phyloP scores from a whole-genome alignment of 495 filamentous ascomycete genomes.

The Penicillium roqueforti region DNA sequence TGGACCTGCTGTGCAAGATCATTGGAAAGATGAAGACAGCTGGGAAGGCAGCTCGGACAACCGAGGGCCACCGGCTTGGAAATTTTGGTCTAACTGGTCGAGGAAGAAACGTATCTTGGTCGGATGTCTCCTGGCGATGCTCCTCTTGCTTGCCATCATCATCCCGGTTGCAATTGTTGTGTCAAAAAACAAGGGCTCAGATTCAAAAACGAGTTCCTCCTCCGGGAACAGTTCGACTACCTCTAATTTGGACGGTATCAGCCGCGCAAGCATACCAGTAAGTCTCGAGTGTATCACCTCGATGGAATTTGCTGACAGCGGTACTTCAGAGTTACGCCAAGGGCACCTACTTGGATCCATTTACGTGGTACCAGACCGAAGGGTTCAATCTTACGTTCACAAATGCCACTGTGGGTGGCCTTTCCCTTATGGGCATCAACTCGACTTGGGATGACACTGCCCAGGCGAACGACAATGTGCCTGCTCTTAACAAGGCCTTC shows the following conservation, averaged over 20 bases:
- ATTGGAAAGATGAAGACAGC: constrained; percentile 30
- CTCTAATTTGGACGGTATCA: constrained; percentile 55
- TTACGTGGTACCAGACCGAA: constrained; percentile 84
- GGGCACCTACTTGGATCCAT: constrained; percentile 82
- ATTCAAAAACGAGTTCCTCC: constrained; percentile 24
- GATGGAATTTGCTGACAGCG: neutral
- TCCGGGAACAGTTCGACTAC: constrained; percentile 39
- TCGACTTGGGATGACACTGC: constrained; percentile 82
- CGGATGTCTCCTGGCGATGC: constrained; percentile 34
- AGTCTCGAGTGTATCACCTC: neutral
- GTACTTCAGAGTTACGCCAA: constrained; percentile 47
- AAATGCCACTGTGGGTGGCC: constrained; percentile 71
- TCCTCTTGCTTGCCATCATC: constrained; percentile 65
- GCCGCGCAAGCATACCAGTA: constrained; percentile 59
- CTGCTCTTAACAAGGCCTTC: constrained; percentile 63
- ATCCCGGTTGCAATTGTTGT: constrained; percentile 70
- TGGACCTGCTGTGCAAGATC: constrained; percentile 27
- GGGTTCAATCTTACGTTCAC: constrained; percentile 97
- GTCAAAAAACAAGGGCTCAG: constrained; percentile 56
- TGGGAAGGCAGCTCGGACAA: constrained; percentile 31
- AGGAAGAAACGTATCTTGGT: constrained; percentile 38
- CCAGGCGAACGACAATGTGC: constrained; percentile 72
- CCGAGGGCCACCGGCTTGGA: constrained; percentile 28
- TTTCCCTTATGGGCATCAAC: constrained; percentile 86
- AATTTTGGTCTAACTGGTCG: constrained; percentile 30